phyloP scores from a whole-genome alignment of 1,284 basidiomycete genomes.

The Athelia psychrophila region DNA sequence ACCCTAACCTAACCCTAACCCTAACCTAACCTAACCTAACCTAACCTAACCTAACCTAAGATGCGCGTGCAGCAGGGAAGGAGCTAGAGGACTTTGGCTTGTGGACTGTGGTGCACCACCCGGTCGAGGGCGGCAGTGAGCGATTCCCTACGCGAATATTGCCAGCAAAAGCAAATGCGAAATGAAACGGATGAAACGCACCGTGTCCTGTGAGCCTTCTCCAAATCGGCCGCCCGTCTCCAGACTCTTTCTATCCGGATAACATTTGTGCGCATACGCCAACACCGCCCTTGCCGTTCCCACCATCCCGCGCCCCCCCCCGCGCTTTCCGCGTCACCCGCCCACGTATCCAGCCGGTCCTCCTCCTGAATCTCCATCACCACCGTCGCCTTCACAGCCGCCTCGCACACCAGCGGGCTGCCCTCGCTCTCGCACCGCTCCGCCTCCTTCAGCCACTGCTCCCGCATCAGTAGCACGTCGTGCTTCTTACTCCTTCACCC shows the following conservation, averaged over 20 bases:
- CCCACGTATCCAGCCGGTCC: conserved; percentile 87
- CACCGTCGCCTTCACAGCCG: conserved; percentile 95
- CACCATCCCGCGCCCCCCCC: conserved; percentile 73
- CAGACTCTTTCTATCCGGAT: conserved; percentile 82
- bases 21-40: too few species aligned
- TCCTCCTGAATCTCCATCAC: conserved; percentile 95
- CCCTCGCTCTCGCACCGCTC: conserved; percentile 90
- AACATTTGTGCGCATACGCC: conserved; percentile 90
- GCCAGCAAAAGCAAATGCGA: conserved; percentile 2
- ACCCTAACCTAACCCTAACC: too few species aligned
- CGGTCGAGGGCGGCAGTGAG: conserved; percentile 81
- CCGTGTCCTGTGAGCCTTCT: conserved; percentile 85
- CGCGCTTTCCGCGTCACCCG: conserved; percentile 86
- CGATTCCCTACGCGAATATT: conserved; percentile 50
- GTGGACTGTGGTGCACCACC: conserved; percentile 90
- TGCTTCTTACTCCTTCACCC: conserved; percentile 75
- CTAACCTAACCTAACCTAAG: too few species aligned
- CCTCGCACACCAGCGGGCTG: conserved; percentile 84
- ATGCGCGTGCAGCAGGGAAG: conserved; percentile 88
- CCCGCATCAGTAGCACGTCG: conserved; percentile 86
- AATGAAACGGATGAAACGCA: conserved; percentile 27
- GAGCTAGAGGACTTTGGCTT: conserved; percentile 95
- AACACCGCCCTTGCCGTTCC: conserved; percentile 86
- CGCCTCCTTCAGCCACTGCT: conserved; percentile 96
- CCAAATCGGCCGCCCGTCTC: conserved; percentile 88